A percentile compares a stretch with the other conserved stretches of the same genome.
phyloP scores from a whole-genome alignment of 495 filamentous ascomycete species.

The Durotheca rogersii region DNA sequence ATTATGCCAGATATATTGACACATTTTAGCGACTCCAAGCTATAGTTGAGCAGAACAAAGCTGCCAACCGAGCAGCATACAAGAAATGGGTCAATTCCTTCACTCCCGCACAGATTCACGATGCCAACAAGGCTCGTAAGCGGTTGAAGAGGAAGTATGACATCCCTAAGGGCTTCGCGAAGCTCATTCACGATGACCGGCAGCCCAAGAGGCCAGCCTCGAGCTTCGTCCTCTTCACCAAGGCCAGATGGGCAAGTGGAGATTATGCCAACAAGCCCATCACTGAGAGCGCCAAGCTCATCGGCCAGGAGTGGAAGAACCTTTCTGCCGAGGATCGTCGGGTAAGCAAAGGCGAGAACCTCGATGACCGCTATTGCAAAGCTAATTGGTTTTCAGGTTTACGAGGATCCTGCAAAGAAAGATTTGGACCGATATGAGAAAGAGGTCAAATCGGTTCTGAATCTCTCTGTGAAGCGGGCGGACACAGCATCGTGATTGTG shows the following conservation, averaged over 20 bases:
- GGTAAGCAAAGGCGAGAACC: constrained; percentile 31
- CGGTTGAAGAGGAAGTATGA: constrained; percentile 43
- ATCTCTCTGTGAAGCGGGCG: background rate
- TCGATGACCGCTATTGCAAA: background rate
- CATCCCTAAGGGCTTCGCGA: constrained; percentile 24
- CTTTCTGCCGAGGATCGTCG: constrained; percentile 51
- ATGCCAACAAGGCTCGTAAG: constrained; percentile 65
- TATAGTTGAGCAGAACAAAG: constrained; percentile 51
- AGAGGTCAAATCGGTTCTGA: constrained; percentile 12
- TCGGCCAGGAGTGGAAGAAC: constrained; percentile 57
- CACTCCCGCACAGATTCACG: constrained; percentile 56
- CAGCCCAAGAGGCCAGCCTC: constrained; percentile 48
- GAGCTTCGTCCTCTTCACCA: constrained; percentile 49
- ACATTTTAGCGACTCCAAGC: constrained; percentile 40
- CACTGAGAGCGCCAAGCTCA: constrained; percentile 31
- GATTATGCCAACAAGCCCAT: constrained; percentile 46
- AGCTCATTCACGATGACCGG: constrained; percentile 58
- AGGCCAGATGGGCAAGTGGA: constrained; percentile 47
- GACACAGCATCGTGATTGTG: background rate
- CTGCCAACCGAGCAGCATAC: constrained; percentile 46
- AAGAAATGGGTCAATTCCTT: constrained; percentile 61
- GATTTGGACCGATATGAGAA: constrained; percentile 24
- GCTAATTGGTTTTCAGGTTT: constrained; percentile 33
- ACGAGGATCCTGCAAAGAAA: constrained; percentile 20
- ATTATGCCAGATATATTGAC: constrained; percentile 7